A percentile compares a stretch with the other conserved stretches of the same genome.
These are phyloP conservation scores for Rhinocladiella similis DNA, from an alignment of 2,329 filamentous ascomycete genomes.

Conservation along the genomic window DNA sequence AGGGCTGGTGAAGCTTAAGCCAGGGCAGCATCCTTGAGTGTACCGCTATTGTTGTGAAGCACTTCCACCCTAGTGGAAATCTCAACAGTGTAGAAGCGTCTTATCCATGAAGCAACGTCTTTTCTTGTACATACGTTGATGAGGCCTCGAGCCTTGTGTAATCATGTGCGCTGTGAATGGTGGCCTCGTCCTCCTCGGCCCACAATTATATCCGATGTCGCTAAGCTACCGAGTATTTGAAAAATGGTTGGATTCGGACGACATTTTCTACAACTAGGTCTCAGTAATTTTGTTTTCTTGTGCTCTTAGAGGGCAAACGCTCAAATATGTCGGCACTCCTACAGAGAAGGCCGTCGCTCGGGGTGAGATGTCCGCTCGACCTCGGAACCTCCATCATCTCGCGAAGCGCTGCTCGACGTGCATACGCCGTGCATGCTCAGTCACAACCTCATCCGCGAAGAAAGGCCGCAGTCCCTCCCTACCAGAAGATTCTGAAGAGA, in stretches of 20 bases:
- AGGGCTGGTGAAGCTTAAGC: no score
- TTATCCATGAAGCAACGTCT: neutral
- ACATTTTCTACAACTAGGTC: neutral
- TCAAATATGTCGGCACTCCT: constrained; percentile 19
- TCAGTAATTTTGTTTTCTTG: neutral
- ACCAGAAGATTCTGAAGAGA: constrained; percentile 76
- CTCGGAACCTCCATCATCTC: constrained; percentile 12
- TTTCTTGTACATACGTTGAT: neutral
- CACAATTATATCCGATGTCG: constrained; percentile 4
- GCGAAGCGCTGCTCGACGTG: constrained; percentile 11
- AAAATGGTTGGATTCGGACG: neutral
- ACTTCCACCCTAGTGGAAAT: no score
- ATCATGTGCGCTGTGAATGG: constrained; percentile 6
- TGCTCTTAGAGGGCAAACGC: neutral
- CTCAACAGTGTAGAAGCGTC: no score
- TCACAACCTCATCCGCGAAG: constrained; percentile 15
- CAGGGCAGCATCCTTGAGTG: no score
- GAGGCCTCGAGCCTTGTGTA: neutral
- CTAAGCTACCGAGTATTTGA: neutral
- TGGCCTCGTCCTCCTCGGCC: constrained; percentile 5
- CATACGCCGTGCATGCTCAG: constrained; percentile 24
- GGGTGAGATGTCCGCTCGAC: constrained; percentile 24
- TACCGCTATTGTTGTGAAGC: no score
- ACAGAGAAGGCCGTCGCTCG: constrained; percentile 18
- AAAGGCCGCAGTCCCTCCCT: constrained; percentile 63